These are phyloP conservation scores for Coprinopsis sp. DNA, from an alignment of 768 basidiomycete species.

Conservation along the genomic window DNA sequence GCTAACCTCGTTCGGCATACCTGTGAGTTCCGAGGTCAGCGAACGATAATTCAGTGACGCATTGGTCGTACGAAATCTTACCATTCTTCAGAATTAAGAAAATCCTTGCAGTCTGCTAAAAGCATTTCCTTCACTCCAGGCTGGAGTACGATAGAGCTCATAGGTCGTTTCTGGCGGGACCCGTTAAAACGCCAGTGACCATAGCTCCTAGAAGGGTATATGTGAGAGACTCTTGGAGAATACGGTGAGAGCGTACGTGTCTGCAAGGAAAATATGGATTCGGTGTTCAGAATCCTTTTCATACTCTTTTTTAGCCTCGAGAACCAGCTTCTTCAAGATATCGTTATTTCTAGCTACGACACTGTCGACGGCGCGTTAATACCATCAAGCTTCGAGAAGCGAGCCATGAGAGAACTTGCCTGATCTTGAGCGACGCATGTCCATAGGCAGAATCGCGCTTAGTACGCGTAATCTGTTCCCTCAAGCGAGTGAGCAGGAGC, in stretches of 20 bases:
- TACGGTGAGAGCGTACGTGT: conserved; percentile 56
- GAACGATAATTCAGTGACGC: conserved; percentile 15
- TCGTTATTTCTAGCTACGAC: conserved; percentile 87
- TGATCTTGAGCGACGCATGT: conserved; percentile 76
- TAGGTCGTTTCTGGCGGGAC: conserved; percentile 81
- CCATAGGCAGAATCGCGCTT: conserved; percentile 74
- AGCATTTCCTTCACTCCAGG: conserved; percentile 91
- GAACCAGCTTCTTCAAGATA: conserved; percentile 79
- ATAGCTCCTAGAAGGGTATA: conserved; percentile 45
- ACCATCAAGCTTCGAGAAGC: conserved; percentile 6
- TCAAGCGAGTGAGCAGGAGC: conserved; percentile 14
- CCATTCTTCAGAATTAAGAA: conserved; percentile 82
- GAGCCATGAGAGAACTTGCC: conserved; percentile 34
- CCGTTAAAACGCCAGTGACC: conserved; percentile 87
- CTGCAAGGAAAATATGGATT: conserved; percentile 85
- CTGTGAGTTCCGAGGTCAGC: conserved; percentile 32
- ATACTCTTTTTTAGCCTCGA: conserved; percentile 85
- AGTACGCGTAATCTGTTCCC: conserved; percentile 67
- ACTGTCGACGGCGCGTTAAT: conserved; percentile 32
- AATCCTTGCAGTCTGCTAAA: conserved; percentile 80
- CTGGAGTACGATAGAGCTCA: conserved; percentile 90
- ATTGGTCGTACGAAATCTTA: conserved; percentile 31
- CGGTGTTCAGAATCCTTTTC: conserved; percentile 90
- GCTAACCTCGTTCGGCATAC: conserved; percentile 85
- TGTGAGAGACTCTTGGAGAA: conserved; percentile 11